Conservation (phyloP, 495 filamentous ascomycete species). For the Aspergillus funiculosus region DNA sequence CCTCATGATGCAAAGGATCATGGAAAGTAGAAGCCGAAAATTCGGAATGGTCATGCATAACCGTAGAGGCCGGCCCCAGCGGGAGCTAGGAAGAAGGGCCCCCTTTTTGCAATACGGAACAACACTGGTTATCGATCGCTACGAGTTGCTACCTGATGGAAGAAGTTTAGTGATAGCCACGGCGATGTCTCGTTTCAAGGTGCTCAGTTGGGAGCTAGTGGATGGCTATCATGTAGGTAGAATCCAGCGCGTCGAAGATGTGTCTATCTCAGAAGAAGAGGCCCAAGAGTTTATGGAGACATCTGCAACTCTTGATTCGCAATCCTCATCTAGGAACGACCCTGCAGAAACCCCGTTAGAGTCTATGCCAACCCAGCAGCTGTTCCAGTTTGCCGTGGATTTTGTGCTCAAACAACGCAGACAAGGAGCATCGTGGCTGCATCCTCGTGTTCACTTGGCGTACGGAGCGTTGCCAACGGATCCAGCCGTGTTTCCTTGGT, state of each 20-base stretch:
- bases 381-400: constrained; percentile 56
- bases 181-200: constrained; percentile 68
- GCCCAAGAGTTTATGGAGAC: constrained; percentile 61
- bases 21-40: constrained; percentile 59
- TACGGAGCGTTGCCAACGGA: constrained; percentile 74
- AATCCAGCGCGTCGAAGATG: constrained; percentile 69
- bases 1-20: constrained; percentile 75
- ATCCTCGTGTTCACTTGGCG: constrained; percentile 59
- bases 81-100: constrained; percentile 46
- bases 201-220: constrained; percentile 53
- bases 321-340: constrained; percentile 14
- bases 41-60: constrained; percentile 86
- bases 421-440: constrained; percentile 66
- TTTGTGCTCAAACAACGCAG: constrained; percentile 64
- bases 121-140: constrained; percentile 63
- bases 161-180: constrained; percentile 72
- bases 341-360: constrained; percentile 41
- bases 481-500: constrained; percentile 76
- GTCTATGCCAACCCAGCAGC: constrained; percentile 59
- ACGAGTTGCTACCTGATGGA: constrained; percentile 70
- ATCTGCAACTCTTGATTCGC: constrained; percentile 12
- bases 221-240: constrained; percentile 76
- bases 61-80: constrained; percentile 47
- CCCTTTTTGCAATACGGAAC: constrained; percentile 74
- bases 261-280: constrained; percentile 77